Conservation (phyloP, 768 basidiomycete genomes). For the Pulveroboletus sp. region DNA sequence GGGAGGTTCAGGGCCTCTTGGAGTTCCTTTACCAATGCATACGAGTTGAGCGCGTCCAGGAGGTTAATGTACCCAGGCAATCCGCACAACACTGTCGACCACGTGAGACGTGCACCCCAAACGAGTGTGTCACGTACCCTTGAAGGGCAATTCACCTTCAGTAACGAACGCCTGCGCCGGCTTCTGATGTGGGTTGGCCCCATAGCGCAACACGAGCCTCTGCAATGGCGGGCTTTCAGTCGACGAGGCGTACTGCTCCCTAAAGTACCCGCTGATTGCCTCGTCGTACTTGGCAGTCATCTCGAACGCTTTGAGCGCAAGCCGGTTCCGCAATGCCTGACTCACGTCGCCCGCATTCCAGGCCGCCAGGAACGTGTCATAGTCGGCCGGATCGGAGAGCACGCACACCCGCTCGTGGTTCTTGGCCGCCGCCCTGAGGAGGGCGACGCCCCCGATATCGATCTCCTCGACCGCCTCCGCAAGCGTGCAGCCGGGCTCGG, state of each 20-base stretch:
- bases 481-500: constrained; percentile 84
- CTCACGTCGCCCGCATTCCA: constrained; percentile 77
- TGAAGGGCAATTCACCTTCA: constrained; percentile 88
- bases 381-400: constrained; percentile 86
- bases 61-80: constrained; percentile 99
- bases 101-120: constrained; percentile 3
- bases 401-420: constrained; percentile 93
- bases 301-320: constrained; percentile 97
- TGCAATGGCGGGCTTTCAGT: constrained; percentile 78
- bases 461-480: constrained; percentile 95
- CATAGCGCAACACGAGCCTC: constrained; percentile 84
- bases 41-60: constrained; percentile 95
- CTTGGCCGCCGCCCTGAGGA: constrained; percentile 96
- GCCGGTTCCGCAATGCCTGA: constrained; percentile 63
- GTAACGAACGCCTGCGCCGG: constrained; percentile 95
- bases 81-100: constrained; percentile 69
- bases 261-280: constrained; percentile 94
- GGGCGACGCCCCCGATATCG: constrained; percentile 97
- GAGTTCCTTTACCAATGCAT: constrained; percentile 91
- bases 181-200: constrained; percentile 98
- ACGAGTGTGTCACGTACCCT: constrained; percentile 46
- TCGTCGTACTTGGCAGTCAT: constrained; percentile 94
- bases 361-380: constrained; percentile 71
- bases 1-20: constrained; percentile 83
- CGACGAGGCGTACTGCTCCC: constrained; percentile 89